These are phyloP conservation scores for Trametes sp. DNA, from an alignment of 1,284 basidiomycete genomes.

Conservation along the genomic window DNA sequence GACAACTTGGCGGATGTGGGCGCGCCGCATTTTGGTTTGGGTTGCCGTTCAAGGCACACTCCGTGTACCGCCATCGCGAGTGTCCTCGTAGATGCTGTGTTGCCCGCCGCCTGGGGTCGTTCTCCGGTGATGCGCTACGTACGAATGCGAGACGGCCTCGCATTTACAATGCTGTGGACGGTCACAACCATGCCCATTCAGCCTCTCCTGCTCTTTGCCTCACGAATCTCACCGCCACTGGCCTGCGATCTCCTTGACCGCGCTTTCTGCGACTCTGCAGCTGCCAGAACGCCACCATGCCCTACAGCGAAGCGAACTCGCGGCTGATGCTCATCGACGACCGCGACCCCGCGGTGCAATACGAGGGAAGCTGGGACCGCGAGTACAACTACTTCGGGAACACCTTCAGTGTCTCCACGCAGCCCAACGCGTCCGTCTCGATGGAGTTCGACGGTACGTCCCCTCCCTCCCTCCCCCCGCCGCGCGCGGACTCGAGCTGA, in stretches of 20 bases:
- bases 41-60: background rate
- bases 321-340: slow-evolving; percentile 16
- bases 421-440: slow-evolving; percentile 3
- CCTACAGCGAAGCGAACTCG: slow-evolving; percentile 9
- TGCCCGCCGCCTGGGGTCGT: background rate
- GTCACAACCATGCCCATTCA: background rate
- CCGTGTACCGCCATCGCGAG: background rate
- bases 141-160: background rate
- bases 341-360: slow-evolving; percentile 14
- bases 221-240: background rate
- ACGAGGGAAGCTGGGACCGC: slow-evolving; percentile 4
- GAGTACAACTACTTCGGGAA: background rate
- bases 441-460: slow-evolving; percentile 15
- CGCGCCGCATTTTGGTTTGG: no score
- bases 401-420: background rate
- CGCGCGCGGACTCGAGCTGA: background rate
- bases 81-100: background rate
- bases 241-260: background rate
- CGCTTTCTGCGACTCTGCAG: background rate
- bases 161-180: background rate
- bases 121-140: slow-evolving; percentile 6
- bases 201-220: background rate
- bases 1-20: background rate
- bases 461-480: background rate
- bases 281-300: background rate